Base-by-base conservation (phyloP, 352 stramenopile genomes). In the Thraustotheca clavata region DNA sequence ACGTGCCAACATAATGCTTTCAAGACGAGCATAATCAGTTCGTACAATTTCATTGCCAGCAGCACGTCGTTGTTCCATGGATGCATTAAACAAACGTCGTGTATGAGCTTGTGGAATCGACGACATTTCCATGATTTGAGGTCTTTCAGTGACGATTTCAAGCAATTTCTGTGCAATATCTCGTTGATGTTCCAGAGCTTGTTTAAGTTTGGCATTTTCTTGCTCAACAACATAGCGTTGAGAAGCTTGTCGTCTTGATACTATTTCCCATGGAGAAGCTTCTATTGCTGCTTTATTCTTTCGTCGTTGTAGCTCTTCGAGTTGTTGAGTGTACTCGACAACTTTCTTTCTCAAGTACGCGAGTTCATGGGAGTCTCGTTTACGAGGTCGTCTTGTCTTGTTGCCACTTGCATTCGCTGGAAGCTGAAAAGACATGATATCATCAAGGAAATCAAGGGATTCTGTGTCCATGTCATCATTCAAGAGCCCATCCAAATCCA, bases 121-220 rank as follows among this genome's bases (percentile, higher is more conserved):
- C 14, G 24, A 8, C 20, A 40, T 33, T 33, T 57, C 48, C 14
- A 33, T 33, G 14, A 57, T n/a, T 33, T 57, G 35, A 33, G 48
- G 48, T 8, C 48, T 29, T 31, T 57, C 39, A 8, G 14, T 57
- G 7, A 57, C 48, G 48, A 57, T 47, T 18, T 57, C 39, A 14
- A 57, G 29, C 16, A 57, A 33, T 8, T 29, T 8, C 39, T 57
- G 29, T 8, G 39, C 48, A 33, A 57, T 31, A 16, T 57, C 39
- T 8, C 35, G 22, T 22, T 57, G 48, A 8, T 22, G 16, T 57
- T 57, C 48, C 48, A 57, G 7, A 8, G 48, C 48, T 22, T 29
- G 29, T 33, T 57, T 57, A 14, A 57, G 22, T 18, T 57, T 57
- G 48, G 35, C 29, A 22, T 57, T 57, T 38, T 57, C 48, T 31